These are phyloP conservation scores for Viridothelium virens DNA, from an alignment of 495 filamentous ascomycete species.

Conservation along the genomic window DNA sequence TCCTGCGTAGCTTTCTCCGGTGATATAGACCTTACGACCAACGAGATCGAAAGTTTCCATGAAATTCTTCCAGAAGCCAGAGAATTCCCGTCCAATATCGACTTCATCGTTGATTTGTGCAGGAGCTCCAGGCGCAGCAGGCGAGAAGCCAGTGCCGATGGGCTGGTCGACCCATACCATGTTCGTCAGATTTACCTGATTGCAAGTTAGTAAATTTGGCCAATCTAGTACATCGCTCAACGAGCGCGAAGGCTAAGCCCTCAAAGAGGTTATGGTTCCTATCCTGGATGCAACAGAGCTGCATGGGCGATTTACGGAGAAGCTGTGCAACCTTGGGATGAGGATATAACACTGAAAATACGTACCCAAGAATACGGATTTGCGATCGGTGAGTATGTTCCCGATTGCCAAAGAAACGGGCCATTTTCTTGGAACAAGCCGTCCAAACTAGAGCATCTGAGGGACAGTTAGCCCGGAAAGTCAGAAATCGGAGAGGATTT, in stretches of 20 bases:
- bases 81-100: slow-evolving; percentile 60
- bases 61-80: slow-evolving; percentile 30
- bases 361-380: slow-evolving; percentile 48
- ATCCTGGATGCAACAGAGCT: too few species aligned
- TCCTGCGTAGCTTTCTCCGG: slow-evolving; percentile 25
- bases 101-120: slow-evolving; percentile 54
- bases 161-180: slow-evolving; percentile 71
- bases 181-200: slow-evolving; percentile 69
- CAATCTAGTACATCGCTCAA: neutral
- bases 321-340: neutral
- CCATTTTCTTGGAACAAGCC: slow-evolving; percentile 70
- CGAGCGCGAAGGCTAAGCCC: too few species aligned
- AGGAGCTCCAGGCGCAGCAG: slow-evolving; percentile 39
- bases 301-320: neutral
- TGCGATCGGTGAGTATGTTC: slow-evolving; percentile 52
- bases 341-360: neutral
- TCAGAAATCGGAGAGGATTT: neutral
- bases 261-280: too few species aligned
- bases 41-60: slow-evolving; percentile 22
- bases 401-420: slow-evolving; percentile 65
- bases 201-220: slow-evolving; percentile 26
- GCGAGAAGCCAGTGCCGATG: slow-evolving; percentile 65
- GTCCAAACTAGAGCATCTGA: slow-evolving; percentile 41
- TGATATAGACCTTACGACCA: slow-evolving; percentile 24
- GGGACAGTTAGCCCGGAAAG: neutral